Evolutionary conservation across 129 eudicot genomes (phyloP), one percentile per base, ranked within the genome.

Genomic region (Pulicaria dysenterica): DNA sequence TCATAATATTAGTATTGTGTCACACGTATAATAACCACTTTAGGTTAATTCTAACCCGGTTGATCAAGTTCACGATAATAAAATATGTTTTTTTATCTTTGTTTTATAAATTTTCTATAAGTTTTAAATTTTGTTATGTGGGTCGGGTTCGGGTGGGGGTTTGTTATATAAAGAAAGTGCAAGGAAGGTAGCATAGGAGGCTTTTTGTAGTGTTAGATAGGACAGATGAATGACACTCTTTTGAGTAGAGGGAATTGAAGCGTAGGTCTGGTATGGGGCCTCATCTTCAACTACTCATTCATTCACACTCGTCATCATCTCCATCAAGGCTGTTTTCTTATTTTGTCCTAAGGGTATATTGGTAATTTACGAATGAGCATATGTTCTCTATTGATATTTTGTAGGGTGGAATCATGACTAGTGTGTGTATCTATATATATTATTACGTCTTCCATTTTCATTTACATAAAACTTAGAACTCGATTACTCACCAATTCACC

Each of bases 211-310:
- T 61, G 46, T 60, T 61, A 39, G 47, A 39, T 47, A 69, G 50
- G 63, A 17, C 62, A 69, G 17, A 69, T 53, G 37, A 47, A 69
- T 69, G 11, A 50, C 57, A 53, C 53, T 70, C 41, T 70, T 55
- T 42, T 55, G 65, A 60, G n/a, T n/a, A n/a, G 57, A 63, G 7
- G 76, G 48, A 77, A 67, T 24, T 24, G 31, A 24, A 24, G 54
- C 12, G 55, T 56, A 62, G 64, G 41, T 51, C 48, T 70, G 64
- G 41, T 51, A 59, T 70, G 75, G 74, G 75, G 79, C 63, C 79
- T 56, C 49, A 77, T 77, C 71, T 60, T 48, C 81, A 76, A 48
- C 69, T 58, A 67, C 75, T 53, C 72, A 69, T 45, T 69, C 58
- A 64, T 41, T n/a, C 9, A 38, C 7, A 41, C 17, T 38, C 50